A percentile compares a stretch with the other conserved stretches of the same genome.
phyloP scores from a whole-genome alignment of 2,329 filamentous ascomycete genomes.

The Pseudogymnoascus sp. region DNA sequence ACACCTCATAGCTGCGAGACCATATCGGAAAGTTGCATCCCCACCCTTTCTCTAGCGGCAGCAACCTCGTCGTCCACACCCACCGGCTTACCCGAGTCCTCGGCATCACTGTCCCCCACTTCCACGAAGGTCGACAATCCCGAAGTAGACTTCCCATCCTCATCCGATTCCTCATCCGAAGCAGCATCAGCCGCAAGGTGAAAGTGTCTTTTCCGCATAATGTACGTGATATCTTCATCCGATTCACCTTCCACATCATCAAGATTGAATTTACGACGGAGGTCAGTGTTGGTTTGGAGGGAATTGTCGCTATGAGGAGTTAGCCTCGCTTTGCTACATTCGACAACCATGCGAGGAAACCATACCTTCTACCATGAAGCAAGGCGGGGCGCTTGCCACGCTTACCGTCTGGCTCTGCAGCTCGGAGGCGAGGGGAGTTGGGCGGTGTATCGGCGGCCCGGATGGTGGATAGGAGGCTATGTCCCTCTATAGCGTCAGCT shows the following conservation, averaged over 20 bases:
- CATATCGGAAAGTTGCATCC: conserved; percentile 38
- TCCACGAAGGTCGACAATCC: conserved; percentile 16
- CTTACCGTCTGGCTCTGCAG: neutral
- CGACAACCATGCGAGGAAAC: neutral
- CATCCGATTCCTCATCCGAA: neutral
- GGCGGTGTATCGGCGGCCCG: neutral
- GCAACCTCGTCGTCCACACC: conserved; percentile 45
- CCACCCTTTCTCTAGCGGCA: conserved; percentile 47
- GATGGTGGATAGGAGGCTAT: neutral
- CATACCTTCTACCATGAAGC: neutral
- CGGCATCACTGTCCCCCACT: conserved; percentile 27
- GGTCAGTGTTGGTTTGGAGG: neutral
- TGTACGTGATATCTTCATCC: neutral
- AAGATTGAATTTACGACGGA: neutral
- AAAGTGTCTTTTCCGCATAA: neutral
- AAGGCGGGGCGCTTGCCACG: neutral
- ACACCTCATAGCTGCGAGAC: conserved; percentile 26
- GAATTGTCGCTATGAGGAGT: neutral
- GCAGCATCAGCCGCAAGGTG: neutral
- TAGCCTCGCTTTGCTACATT: neutral
- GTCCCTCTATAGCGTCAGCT: neutral
- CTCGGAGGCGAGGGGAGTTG: neutral
- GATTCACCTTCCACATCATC: neutral
- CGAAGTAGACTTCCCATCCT: conserved; percentile 9
- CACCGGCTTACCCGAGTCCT: conserved; percentile 33